Evolutionary conservation across 495 filamentous ascomycete genomes (phyloP).

Genomic region (Penicillium dipodomyicola): DNA sequence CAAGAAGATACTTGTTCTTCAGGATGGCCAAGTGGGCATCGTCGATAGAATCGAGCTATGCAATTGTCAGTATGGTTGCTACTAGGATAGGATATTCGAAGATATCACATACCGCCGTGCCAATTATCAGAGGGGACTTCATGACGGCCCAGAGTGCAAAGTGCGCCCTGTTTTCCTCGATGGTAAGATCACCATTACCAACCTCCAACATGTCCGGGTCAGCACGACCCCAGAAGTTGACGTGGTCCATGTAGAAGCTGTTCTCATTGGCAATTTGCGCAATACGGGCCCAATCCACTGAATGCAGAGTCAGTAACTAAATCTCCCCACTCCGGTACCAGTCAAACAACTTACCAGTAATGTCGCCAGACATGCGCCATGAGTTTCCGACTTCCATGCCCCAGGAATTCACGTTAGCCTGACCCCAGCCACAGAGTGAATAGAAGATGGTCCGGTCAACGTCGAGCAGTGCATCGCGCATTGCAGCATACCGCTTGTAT

Average conservation of each 20-base stretch:
- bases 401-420: slow-evolving; percentile 52
- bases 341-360: slow-evolving; percentile 35
- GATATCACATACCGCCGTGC: slow-evolving; percentile 42
- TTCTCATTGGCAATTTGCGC: slow-evolving; percentile 42
- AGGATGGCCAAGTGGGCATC: slow-evolving; percentile 50
- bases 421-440: slow-evolving; percentile 65
- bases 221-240: slow-evolving; percentile 54
- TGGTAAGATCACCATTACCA: slow-evolving; percentile 57
- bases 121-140: slow-evolving; percentile 58
- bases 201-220: slow-evolving; percentile 72
- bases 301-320: slow-evolving; percentile 9
- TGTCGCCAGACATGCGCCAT: slow-evolving; percentile 58
- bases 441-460: slow-evolving; percentile 59
- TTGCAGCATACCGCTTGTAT: slow-evolving; percentile 50
- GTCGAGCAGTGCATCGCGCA: slow-evolving; percentile 59
- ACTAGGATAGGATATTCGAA: slow-evolving; percentile 2
- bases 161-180: slow-evolving; percentile 47
- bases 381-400: slow-evolving; percentile 49
- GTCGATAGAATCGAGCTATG: slow-evolving; percentile 44
- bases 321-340: slow-evolving; percentile 8
- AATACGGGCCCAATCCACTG: slow-evolving; percentile 44
- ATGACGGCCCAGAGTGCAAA: slow-evolving; percentile 58
- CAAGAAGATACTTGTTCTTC: slow-evolving; percentile 56
- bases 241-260: slow-evolving; percentile 46
- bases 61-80: slow-evolving; percentile 4